These are phyloP conservation scores for Fusarium lyarnte DNA, from an alignment of 2,329 filamentous ascomycete species.

Conservation along the genomic window DNA sequence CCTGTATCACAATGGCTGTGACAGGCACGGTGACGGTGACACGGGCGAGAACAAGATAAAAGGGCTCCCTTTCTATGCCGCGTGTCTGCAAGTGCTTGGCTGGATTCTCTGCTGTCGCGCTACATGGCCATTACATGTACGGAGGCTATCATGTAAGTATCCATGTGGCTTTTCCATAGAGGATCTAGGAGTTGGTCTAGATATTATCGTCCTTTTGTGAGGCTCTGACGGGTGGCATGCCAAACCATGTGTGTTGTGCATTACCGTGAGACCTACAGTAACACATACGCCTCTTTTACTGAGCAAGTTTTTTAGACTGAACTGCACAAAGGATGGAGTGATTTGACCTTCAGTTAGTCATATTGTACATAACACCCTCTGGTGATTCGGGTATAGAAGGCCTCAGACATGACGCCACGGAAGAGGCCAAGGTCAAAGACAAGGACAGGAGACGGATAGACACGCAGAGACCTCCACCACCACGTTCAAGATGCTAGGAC, in stretches of 20 bases:
- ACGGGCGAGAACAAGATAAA: constrained; percentile 19
- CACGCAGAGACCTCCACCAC: neutral
- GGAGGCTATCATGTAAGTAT: constrained; percentile 11
- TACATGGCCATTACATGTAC: constrained; percentile 18
- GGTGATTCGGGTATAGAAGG: constrained; percentile 6
- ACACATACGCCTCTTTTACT: neutral
- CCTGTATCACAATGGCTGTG: constrained; percentile 5
- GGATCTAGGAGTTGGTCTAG: neutral
- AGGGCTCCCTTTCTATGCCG: constrained; percentile 19
- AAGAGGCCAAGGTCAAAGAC: neutral
- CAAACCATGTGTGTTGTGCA: constrained; percentile 26
- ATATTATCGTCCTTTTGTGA: neutral
- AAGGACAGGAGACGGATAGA: neutral
- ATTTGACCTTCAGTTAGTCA: neutral
- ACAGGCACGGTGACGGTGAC: constrained; percentile 11
- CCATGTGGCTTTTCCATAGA: constrained; percentile 6
- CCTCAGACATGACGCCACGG: constrained; percentile 4
- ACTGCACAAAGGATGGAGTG: neutral
- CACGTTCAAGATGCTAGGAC: neutral
- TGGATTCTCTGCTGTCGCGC: constrained; percentile 5
- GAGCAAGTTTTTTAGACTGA: neutral
- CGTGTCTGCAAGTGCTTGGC: constrained; percentile 42
- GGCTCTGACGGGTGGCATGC: constrained; percentile 18
- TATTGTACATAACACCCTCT: neutral
- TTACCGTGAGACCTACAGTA: constrained; percentile 10